Percentiles rank a stretch among this genome's conserved stretches.
These are phyloP conservation scores for Astrothelium macrocarpum DNA, from an alignment of 495 filamentous ascomycete species.

Conservation along the genomic window DNA sequence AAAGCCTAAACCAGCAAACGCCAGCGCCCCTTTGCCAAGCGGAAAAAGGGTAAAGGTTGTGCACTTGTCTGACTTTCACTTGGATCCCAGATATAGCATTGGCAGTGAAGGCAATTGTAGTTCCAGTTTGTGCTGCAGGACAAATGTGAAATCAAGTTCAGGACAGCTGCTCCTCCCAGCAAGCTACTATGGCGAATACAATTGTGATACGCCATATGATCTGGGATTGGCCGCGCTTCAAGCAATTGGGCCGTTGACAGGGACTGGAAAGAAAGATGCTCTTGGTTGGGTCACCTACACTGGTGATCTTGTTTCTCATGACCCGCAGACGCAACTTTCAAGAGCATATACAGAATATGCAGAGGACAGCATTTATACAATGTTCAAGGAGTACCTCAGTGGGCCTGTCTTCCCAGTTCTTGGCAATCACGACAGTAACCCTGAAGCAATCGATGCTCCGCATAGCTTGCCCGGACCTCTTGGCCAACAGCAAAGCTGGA, in stretches of 20 bases:
- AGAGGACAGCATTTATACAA: constrained; percentile 41
- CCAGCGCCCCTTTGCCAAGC: constrained; percentile 35
- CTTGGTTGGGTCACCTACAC: constrained; percentile 47
- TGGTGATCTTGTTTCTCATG: constrained; percentile 48
- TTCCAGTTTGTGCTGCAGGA: constrained; percentile 44
- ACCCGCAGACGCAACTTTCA: constrained; percentile 38
- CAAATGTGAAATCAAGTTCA: constrained; percentile 33
- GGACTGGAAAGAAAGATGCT: constrained; percentile 35
- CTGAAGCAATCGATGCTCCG: constrained; percentile 41
- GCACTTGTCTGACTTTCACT: constrained; percentile 51
- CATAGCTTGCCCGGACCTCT: constrained; percentile 44
- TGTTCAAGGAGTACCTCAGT: constrained; percentile 46
- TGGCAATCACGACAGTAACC: constrained; percentile 49
- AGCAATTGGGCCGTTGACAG: constrained; percentile 47
- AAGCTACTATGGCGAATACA: constrained; percentile 44
- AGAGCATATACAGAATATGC: constrained; percentile 42
- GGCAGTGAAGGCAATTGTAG: constrained; percentile 49
- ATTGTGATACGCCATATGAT: constrained; percentile 51
- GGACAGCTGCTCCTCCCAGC: constrained; percentile 38
- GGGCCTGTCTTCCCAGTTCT: constrained; percentile 46
- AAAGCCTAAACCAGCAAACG: constrained; percentile 45
- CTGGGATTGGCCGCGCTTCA: constrained; percentile 48
- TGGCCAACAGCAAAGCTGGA: constrained; percentile 39
- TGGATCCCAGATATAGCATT: constrained; percentile 48
- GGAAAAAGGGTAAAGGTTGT: constrained; percentile 49